These are phyloP conservation scores for Puccinia triticina DNA, from an alignment of 1,284 basidiomycete genomes.

Conservation along the genomic window DNA sequence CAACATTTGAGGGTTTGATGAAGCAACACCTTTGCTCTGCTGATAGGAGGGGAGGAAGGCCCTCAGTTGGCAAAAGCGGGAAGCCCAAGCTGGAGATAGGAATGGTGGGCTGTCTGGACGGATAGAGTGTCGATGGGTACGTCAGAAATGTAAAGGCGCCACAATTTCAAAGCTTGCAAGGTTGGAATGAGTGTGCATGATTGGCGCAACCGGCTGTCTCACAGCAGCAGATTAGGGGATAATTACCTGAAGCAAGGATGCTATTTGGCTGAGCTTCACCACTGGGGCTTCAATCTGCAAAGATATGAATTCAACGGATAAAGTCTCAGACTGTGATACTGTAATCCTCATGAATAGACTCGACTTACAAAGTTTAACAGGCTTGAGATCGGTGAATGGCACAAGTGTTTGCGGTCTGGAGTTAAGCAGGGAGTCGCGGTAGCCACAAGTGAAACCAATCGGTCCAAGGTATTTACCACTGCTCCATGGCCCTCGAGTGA, in stretches of 20 bases:
- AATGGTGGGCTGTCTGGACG: constrained; percentile 46
- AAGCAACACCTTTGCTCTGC: not conserved
- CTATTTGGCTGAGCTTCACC: not conserved
- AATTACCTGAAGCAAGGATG: not conserved
- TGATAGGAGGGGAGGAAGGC: constrained; percentile 13
- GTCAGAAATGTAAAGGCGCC: constrained; percentile 44
- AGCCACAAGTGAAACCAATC: constrained; percentile 10
- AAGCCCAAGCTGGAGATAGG: constrained; percentile 32
- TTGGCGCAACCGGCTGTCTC: not conserved
- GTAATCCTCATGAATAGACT: not conserved
- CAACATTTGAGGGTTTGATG: constrained; percentile 23
- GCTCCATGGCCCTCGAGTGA: constrained; percentile 24
- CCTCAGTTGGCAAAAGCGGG: constrained; percentile 25
- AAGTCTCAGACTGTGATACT: not conserved
- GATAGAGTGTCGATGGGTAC: constrained; percentile 49
- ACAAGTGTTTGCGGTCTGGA: constrained; percentile 20
- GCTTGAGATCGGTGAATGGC: not conserved
- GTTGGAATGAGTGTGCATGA: not conserved
- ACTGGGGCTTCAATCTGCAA: constrained; percentile 17
- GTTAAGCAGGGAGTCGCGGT: constrained; percentile 13
- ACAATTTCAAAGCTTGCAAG: constrained; percentile 30
- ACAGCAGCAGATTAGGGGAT: not conserved
- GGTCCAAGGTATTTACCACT: constrained; percentile 5
- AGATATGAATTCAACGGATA: not conserved
- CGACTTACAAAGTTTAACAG: constrained; percentile 17